Evolutionary conservation across 73 alveolate genomes (phyloP), one percentile per base, ranked within the genome.

Genomic region (Blepharisma stoltei): DNA sequence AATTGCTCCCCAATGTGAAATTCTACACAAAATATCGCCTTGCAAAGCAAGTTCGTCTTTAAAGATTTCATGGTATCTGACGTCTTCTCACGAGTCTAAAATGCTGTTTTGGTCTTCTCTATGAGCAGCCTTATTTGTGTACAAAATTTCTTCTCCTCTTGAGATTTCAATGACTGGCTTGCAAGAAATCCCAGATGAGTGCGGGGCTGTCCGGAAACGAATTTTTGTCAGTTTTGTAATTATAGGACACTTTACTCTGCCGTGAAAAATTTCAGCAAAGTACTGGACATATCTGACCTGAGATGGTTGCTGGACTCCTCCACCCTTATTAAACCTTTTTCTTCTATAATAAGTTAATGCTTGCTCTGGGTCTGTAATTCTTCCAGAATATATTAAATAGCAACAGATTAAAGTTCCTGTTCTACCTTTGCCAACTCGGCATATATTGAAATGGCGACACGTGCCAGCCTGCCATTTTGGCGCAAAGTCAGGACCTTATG

Each of bases 371-470:
- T 60, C 48, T 25, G 77, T 25, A 21, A 91, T 85, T 6, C 89
- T 76, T 43, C 89, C 89, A 48, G 86, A 55, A 78, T 79, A 83
- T 54, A 90, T 45, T 46, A 95, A 67, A 70, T 90, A 90, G 49
- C 95, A 87, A 55, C 97, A 95, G 54, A 93, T 93, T 27, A 93
- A 92, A 5, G 98, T 86, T 44, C 98, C 98, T 43, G 96, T 91
- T 54, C 97, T 87, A 54, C 98, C 97, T 77, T 91, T 95, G 43
- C 99, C 99, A 18, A 97, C 96, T 49, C 86, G 82, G 68, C 99
- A 95, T n/a, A n/a, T n/a, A n/a, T n/a, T n/a, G n/a, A n/a, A n/a
- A n/a, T n/a, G n/a, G n/a, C n/a, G n/a, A n/a, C n/a, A n/a, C n/a
- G n/a, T n/a, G n/a, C n/a, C n/a, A n/a, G n/a, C n/a, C n/a, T n/a